A percentile compares a stretch with the other conserved stretches of the same genome.
Conservation (phyloP, 2,329 filamentous ascomycete genomes). For the Ambrosiella cleistominuta region DNA sequence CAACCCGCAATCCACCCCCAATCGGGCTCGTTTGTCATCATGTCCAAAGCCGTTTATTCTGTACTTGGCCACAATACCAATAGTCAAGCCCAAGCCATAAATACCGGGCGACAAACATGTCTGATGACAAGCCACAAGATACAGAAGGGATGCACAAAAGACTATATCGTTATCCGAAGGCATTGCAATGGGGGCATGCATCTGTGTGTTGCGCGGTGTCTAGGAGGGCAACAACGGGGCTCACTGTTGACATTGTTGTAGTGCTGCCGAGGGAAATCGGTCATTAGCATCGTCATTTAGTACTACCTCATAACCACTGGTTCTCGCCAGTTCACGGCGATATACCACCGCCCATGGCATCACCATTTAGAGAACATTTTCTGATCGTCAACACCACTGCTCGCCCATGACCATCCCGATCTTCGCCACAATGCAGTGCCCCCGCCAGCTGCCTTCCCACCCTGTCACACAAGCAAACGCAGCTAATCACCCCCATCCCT, state of each 20-base stretch:
- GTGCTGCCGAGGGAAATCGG: too few relatives aligned
- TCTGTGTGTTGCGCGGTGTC: not conserved
- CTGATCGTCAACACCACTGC: not conserved
- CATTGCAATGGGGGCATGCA: not conserved
- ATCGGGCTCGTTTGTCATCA: not conserved
- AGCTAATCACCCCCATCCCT: not conserved
- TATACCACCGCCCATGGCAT: not conserved
- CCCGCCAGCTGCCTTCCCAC: not conserved
- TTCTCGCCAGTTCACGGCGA: not conserved
- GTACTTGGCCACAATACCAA: not conserved
- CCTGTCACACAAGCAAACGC: not conserved
- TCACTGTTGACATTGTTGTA: too few relatives aligned
- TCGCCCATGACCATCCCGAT: too few relatives aligned
- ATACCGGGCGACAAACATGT: too few relatives aligned
- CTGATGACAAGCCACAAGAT: too few relatives aligned
- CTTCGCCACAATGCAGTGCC: not conserved
- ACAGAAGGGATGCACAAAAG: too few relatives aligned
- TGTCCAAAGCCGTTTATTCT: not conserved
- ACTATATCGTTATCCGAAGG: not conserved
- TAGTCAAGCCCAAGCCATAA: not conserved
- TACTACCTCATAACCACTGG: too few relatives aligned
- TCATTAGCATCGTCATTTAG: too few relatives aligned
- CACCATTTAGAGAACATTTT: not conserved
- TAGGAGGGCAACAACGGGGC: not conserved
- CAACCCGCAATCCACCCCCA: not conserved